These are phyloP conservation scores for Eremothecium cymbalariae DNA, from an alignment of 1,139 yeast genomes.

Conservation along the genomic window DNA sequence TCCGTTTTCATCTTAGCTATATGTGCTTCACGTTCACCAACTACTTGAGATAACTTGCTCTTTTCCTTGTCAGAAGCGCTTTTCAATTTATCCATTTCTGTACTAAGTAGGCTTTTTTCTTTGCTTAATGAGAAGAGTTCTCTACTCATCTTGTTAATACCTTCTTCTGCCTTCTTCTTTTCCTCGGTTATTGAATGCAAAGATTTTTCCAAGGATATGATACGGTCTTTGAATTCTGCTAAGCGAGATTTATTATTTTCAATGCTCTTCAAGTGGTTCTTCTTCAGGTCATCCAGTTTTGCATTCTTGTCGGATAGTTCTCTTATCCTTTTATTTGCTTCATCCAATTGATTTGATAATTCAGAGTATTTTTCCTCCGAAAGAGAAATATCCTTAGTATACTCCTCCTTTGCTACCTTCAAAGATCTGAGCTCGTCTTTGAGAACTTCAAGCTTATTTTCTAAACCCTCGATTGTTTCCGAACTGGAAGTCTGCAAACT, in stretches of 20 bases:
- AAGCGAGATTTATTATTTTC: constrained; percentile 9
- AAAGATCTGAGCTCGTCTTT: constrained; percentile 9
- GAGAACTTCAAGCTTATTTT: constrained; percentile 10
- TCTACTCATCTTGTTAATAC: constrained; percentile 83
- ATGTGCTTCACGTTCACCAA: constrained; percentile 18
- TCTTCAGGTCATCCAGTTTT: constrained; percentile 3
- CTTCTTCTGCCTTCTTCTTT: constrained; percentile 71
- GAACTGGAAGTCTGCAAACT: background rate
- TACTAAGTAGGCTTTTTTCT: constrained; percentile 48
- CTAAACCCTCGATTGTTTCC: constrained; percentile 3
- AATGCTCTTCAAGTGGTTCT: constrained; percentile 3
- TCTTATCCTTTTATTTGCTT: constrained; percentile 12
- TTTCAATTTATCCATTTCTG: constrained; percentile 36
- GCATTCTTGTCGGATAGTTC: constrained; percentile 7
- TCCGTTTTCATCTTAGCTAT: constrained; percentile 13
- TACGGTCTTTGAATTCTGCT: constrained; percentile 10
- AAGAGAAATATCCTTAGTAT: background rate
- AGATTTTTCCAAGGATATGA: constrained; percentile 15
- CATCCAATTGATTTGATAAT: constrained; percentile 10
- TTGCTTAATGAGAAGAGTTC: constrained; percentile 63
- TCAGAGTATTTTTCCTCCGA: constrained; percentile 2
- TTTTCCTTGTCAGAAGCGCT: constrained; percentile 33
- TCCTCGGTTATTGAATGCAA: constrained; percentile 27
- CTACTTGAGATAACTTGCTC: constrained; percentile 18
- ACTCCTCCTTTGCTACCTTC: background rate